phyloP scores from a whole-genome alignment of 257 asterid species.

The Agastache rugosa region DNA sequence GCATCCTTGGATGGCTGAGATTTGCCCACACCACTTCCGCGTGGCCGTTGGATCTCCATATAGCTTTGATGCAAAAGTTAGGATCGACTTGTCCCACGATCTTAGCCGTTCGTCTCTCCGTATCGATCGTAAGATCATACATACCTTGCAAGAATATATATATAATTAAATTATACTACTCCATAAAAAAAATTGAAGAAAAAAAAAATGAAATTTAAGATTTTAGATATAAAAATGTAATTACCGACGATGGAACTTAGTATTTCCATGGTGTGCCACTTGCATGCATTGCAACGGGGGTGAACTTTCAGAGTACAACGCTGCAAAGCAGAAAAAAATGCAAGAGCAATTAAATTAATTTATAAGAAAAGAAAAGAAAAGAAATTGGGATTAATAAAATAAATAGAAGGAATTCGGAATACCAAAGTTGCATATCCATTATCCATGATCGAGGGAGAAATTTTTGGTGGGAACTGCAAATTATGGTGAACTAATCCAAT shows the following conservation, averaged over 20 bases:
- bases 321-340: constrained; percentile 22
- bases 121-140: constrained; percentile 44
- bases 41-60: constrained; percentile 49
- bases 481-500: background rate
- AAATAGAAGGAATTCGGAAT: background rate
- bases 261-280: constrained; percentile 47
- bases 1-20: constrained; percentile 44
- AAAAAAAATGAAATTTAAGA: background rate
- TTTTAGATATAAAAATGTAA: no score
- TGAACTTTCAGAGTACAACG: constrained; percentile 52
- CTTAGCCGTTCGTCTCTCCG: constrained; percentile 32
- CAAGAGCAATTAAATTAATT: background rate
- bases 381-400: no score
- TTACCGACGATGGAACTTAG: constrained; percentile 42
- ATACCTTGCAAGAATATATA: constrained; percentile 41
- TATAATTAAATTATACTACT: background rate
- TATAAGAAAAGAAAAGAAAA: no score
- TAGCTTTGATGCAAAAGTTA: constrained; percentile 44
- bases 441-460: background rate
- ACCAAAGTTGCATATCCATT: constrained; percentile 23
- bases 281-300: constrained; percentile 49
- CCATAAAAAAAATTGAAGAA: background rate
- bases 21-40: constrained; percentile 48
- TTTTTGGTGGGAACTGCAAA: no score
- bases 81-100: constrained; percentile 58